Conservation (phyloP, 345 rosid genomes). For the Salix arbutifolia region DNA sequence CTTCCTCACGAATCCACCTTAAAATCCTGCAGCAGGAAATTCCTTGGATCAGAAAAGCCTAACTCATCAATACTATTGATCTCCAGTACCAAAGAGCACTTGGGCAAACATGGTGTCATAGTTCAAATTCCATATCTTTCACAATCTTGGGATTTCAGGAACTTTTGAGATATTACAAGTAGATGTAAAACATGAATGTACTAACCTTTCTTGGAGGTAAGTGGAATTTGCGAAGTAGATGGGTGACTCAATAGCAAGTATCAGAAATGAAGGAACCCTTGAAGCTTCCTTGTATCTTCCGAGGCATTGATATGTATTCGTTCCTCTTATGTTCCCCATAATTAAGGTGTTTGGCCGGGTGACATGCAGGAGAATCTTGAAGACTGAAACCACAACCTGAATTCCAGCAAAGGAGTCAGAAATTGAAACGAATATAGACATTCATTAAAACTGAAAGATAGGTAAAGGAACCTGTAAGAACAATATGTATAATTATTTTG, state of each 20-base stretch:
- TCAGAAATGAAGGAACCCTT: constrained; percentile 69
- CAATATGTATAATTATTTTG: no score
- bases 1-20: constrained; percentile 88
- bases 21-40: constrained; percentile 44
- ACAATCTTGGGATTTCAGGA: background rate
- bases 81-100: background rate
- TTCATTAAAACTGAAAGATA: background rate
- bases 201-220: constrained; percentile 89
- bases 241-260: constrained; percentile 80
- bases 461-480: background rate
- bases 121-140: background rate
- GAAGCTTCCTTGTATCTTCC: constrained; percentile 60
- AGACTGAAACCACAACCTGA: constrained; percentile 87
- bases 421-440: background rate
- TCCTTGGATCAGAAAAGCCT: background rate
- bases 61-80: background rate
- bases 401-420: constrained; percentile 4
- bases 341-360: constrained; percentile 76
- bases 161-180: background rate
- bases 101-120: background rate
- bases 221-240: constrained; percentile 86
- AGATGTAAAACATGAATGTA: background rate
- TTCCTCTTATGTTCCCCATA: constrained; percentile 76
- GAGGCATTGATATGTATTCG: constrained; percentile 73
- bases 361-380: constrained; percentile 81